Evolutionary conservation across 2,329 filamentous ascomycete species (phyloP).

Genomic region (Fusarium newnesense): DNA sequence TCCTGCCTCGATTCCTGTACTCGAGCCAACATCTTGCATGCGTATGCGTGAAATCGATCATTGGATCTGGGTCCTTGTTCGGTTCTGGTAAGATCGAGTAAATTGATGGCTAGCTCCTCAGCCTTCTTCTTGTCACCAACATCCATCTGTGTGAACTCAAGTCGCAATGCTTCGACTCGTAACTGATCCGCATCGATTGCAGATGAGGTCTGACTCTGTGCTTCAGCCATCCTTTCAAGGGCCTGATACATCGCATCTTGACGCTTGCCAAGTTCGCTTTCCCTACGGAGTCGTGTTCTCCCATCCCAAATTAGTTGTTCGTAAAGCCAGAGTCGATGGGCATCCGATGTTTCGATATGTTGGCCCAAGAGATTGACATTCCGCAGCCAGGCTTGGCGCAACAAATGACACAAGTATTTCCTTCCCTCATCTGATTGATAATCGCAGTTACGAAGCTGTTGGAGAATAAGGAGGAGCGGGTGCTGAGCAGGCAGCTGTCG

Average conservation of each 20-base stretch:
- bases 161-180: constrained; percentile 48
- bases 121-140: constrained; percentile 47
- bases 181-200: constrained; percentile 41
- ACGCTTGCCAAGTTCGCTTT: constrained; percentile 45
- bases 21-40: constrained; percentile 52
- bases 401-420: constrained; percentile 46
- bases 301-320: constrained; percentile 54
- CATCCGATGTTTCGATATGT: constrained; percentile 44
- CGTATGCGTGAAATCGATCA: constrained; percentile 53
- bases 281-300: constrained; percentile 48
- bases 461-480: constrained; percentile 48
- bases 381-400: constrained; percentile 51
- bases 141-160: constrained; percentile 54
- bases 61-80: constrained; percentile 40
- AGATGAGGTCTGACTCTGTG: constrained; percentile 9
- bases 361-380: constrained; percentile 49
- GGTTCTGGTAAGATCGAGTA: constrained; percentile 45
- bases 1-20: constrained; percentile 48
- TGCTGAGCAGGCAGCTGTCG: constrained; percentile 47
- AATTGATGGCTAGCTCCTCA: constrained; percentile 44
- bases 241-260: constrained; percentile 46
- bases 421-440: constrained; percentile 47
- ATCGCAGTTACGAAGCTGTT: constrained; percentile 47
- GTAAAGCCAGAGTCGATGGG: constrained; percentile 51
- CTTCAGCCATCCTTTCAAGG: constrained; percentile 41